Percentiles rank a stretch among this genome's conserved stretches.
These are phyloP conservation scores for Starmerella riodocensis DNA, from an alignment of 805 yeast genomes.

Conservation along the genomic window DNA sequence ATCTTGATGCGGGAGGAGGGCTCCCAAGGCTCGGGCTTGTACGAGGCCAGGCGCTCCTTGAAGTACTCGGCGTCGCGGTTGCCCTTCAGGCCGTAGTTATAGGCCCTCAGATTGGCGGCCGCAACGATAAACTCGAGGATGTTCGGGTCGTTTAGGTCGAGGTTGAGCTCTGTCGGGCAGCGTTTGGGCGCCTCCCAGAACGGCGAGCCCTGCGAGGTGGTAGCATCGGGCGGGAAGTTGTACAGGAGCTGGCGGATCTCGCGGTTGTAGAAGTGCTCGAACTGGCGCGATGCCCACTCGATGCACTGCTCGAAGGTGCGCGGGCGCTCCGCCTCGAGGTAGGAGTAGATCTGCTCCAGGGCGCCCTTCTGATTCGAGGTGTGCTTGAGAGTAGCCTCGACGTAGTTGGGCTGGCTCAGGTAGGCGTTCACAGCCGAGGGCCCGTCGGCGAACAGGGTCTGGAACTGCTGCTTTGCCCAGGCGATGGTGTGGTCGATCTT, in stretches of 20 bases:
- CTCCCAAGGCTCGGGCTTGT: conserved; percentile 48
- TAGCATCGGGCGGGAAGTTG: conserved; percentile 91
- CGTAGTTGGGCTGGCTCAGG: conserved; percentile 80
- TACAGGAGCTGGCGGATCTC: conserved; percentile 81
- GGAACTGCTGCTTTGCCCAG: conserved; percentile 94
- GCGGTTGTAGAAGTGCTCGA: conserved; percentile 69
- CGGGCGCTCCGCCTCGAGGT: conserved; percentile 69
- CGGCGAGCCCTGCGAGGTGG: conserved; percentile 77
- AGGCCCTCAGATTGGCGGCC: conserved; percentile 86
- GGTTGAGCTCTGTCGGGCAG: conserved; percentile 76
- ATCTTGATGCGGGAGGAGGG: conserved; percentile 69
- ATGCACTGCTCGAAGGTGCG: conserved; percentile 85
- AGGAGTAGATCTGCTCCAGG: conserved; percentile 57
- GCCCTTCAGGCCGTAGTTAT: conserved; percentile 77
- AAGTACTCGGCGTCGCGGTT: conserved; percentile 37
- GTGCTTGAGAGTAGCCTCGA: conserved; percentile 81
- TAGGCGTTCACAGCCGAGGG: conserved; percentile 88
- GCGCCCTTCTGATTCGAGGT: conserved; percentile 83
- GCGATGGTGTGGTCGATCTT: conserved; percentile 98
- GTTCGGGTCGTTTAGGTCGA: conserved; percentile 61
- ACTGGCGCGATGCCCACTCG: conserved; percentile 84
- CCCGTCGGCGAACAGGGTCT: conserved; percentile 79
- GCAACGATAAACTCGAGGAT: conserved; percentile 76
- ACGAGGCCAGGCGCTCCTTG: conserved; percentile 38
- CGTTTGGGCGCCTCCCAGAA: conserved; percentile 98